These are phyloP conservation scores for Exophiala sp. DNA, from an alignment of 2,329 filamentous ascomycete species.

Conservation along the genomic window DNA sequence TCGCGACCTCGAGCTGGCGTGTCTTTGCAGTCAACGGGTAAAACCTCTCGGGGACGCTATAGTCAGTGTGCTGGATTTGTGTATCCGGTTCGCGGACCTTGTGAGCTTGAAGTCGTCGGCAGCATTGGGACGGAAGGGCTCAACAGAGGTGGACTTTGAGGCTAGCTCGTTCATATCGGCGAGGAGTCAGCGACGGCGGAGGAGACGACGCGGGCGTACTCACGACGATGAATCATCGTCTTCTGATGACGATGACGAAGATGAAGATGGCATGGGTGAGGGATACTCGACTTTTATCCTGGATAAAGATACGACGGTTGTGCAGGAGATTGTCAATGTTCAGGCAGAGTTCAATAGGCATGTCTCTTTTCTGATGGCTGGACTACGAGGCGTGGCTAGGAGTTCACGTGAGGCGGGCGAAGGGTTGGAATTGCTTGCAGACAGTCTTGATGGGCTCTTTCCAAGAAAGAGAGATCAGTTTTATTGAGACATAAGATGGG, in stretches of 20 bases:
- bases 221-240: constrained; percentile 10
- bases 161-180: constrained; percentile 24
- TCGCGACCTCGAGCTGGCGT: constrained; percentile 61
- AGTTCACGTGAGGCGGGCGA: constrained; percentile 17
- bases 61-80: constrained; percentile 72
- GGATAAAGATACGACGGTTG: constrained; percentile 40
- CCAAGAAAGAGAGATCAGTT: not conserved
- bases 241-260: constrained; percentile 29
- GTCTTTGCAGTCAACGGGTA: constrained; percentile 66
- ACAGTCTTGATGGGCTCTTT: constrained; percentile 17
- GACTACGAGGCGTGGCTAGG: constrained; percentile 57
- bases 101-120: constrained; percentile 5
- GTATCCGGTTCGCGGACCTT: constrained; percentile 64
- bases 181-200: constrained; percentile 9
- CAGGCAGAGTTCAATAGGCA: constrained; percentile 62
- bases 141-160: constrained; percentile 7
- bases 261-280: constrained; percentile 30
- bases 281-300: constrained; percentile 40
- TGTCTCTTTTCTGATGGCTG: constrained; percentile 67
- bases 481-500: not conserved
- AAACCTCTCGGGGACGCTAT: constrained; percentile 68
- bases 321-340: constrained; percentile 54
- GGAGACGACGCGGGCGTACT: constrained; percentile 12
- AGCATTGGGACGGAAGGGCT: not conserved
- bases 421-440: constrained; percentile 22